Conservation (phyloP, 176 grass and related monocot species). For the Aechmea fasciata region DNA sequence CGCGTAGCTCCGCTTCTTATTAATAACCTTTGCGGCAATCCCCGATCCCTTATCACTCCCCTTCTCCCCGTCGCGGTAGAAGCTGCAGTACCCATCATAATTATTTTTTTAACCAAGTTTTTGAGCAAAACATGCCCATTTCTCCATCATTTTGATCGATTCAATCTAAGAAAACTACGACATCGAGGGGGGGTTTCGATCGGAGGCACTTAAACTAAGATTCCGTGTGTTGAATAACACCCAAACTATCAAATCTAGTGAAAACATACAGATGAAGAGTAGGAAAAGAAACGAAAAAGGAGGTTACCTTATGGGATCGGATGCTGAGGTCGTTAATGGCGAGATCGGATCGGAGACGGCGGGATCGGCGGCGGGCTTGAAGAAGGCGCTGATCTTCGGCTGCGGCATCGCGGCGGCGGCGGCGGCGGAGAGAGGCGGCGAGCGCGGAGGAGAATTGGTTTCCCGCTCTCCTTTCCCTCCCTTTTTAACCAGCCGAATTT, state of each 20-base stretch:
- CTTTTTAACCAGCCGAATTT: too few species aligned
- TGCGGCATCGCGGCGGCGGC: constrained; percentile 12
- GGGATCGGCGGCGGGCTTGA: constrained; percentile 19
- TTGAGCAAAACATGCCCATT: not conserved
- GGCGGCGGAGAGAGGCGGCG: too few species aligned
- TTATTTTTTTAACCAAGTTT: too few species aligned
- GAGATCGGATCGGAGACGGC: too few species aligned
- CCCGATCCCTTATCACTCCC: constrained; percentile 5
- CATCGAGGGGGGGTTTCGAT: not conserved
- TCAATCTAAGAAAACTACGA: not conserved
- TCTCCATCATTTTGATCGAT: not conserved
- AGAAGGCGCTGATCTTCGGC: constrained; percentile 62
- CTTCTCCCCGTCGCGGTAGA: not conserved
- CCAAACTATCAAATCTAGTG: not conserved
- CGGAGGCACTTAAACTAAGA: not conserved
- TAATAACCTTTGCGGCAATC: constrained; percentile 25
- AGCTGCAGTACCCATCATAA: too few species aligned
- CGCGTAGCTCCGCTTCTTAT: constrained; percentile 74
- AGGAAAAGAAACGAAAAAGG: too few species aligned
- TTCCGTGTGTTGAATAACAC: constrained; percentile 12
- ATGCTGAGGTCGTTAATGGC: too few species aligned
- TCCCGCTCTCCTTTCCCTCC: too few species aligned
- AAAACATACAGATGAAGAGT: too few species aligned
- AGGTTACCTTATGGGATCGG: too few species aligned
- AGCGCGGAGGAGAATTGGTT: too few species aligned